A percentile compares a stretch with the other conserved stretches of the same genome.
Conservation (phyloP, 1,139 yeast genomes). For the Hyphopichia khmerensis region DNA sequence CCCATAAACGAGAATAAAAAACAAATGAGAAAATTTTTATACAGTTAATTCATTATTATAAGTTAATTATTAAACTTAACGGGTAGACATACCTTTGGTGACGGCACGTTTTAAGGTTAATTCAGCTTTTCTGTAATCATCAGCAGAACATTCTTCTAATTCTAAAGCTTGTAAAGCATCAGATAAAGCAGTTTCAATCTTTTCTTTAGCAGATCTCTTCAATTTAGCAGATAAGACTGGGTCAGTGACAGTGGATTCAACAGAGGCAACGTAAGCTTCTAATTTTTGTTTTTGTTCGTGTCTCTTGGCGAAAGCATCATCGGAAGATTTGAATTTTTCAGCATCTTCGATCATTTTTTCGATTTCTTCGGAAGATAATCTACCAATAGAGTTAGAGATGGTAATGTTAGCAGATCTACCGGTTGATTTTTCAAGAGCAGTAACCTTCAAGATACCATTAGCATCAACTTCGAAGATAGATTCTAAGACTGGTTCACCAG, state of each 20-base stretch:
- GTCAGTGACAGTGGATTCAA: conserved; percentile 96
- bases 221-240: conserved; percentile 97
- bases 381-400: conserved; percentile 99
- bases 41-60: conserved; percentile 12
- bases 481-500: conserved; percentile 99
- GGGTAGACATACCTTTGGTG: conserved; percentile 99
- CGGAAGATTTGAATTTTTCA: conserved; percentile 98
- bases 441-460: conserved; percentile 99
- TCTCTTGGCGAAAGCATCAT: conserved; percentile 99
- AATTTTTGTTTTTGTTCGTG: conserved; percentile 99
- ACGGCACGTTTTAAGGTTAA: conserved; percentile 98
- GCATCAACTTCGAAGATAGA: conserved; percentile 99
- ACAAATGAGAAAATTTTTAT: conserved; percentile 20
- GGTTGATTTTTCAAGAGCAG: conserved; percentile 98
- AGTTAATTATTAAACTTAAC: conserved; percentile 56
- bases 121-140: conserved; percentile 99
- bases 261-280: conserved; percentile 98
- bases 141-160: conserved; percentile 94
- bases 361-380: conserved; percentile 95
- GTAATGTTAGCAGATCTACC: conserved; percentile 99
- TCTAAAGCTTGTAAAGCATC: conserved; percentile 98
- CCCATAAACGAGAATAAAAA: conserved; percentile 14
- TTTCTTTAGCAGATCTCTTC: conserved; percentile 97
- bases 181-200: conserved; percentile 97
- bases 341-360: conserved; percentile 99